Evolutionary conservation across 1,139 yeast genomes (phyloP), one percentile per base, ranked within the genome.

Genomic region (Yamadazyma diospyri): DNA sequence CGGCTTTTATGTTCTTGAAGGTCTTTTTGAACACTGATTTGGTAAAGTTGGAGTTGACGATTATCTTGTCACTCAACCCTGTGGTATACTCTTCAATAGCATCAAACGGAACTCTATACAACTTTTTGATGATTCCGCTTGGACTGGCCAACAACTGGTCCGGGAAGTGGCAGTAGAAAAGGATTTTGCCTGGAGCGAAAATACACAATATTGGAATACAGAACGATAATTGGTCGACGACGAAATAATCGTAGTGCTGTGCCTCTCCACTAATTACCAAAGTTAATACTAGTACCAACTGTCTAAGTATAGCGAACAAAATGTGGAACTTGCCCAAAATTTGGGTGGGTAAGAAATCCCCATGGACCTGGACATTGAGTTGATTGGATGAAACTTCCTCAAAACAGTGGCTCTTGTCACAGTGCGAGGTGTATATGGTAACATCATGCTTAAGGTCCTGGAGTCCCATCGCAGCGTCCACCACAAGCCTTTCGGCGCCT

Each of bases 161-260:
- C 0, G 99, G 98, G 57, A 92, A 92, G 60, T 92, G 99, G 48
- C 98, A 89, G 57, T 92, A 92, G 53, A 92, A 92, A 33, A 92
- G 57, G 4, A 85, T 69, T 35, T 70, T 64, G 24, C 59, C 37
- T 4, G 73, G 53, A 34, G 57, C 41, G 50, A 78, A 71, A 16
- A 70, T 37, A 35, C 78, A 76, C 22, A 92, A 47, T 16, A 89
- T 47, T 4, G 98, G 98, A 3, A 92, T 66, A 44, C 95, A 81
- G 41, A 87, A 80, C 2, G 96, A 80, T 36, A 92, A 69, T 56
- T 92, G 97, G 59, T 92, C 99, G 24, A 92, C 80, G 18, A 92
- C 72, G 44, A 83, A 82, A 39, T 80, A 73, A 54, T 92, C 97
- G 48, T 71, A 79, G 2, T 66, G 46, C 2, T 48, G 37, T 3